These are phyloP conservation scores for Rhizopogon salebrosus DNA, from an alignment of 768 basidiomycete genomes.

Conservation along the genomic window DNA sequence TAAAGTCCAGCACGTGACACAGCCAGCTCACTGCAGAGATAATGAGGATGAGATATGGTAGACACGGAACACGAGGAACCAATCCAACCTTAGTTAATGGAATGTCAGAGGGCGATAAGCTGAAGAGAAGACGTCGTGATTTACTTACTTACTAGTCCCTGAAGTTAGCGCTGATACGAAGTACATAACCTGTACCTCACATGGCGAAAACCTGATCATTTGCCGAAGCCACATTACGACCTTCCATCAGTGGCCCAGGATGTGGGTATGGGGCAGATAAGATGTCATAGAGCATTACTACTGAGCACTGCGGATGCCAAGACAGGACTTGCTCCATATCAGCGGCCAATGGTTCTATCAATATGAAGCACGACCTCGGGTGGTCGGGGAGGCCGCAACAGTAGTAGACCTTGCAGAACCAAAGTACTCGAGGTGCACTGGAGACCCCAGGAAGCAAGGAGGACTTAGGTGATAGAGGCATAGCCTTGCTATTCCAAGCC, in stretches of 20 bases:
- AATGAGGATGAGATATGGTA: not conserved
- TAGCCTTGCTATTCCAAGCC: not conserved
- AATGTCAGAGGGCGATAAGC: constrained; percentile 1
- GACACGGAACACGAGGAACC: not conserved
- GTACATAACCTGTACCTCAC: not conserved
- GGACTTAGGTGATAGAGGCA: not conserved
- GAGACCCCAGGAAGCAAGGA: not conserved
- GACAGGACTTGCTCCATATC: not conserved
- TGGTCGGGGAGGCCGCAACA: not conserved
- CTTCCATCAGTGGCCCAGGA: not conserved
- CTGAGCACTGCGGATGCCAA: too few relatives aligned
- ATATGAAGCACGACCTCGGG: not conserved
- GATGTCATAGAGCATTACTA: too few relatives aligned
- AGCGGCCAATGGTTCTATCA: not conserved
- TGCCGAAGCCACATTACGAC: not conserved
- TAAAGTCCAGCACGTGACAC: not conserved
- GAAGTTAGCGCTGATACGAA: not conserved
- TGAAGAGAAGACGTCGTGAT: not conserved
- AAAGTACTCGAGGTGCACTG: not conserved
- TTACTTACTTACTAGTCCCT: not conserved
- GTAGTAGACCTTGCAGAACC: not conserved
- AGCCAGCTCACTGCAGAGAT: not conserved
- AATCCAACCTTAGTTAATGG: not conserved
- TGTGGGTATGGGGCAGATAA: not conserved
- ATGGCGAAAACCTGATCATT: too few relatives aligned